Percentiles rank a stretch among this genome's conserved stretches.
phyloP scores from a whole-genome alignment of 140 eudicot genomes.

The Senecio squalidus region DNA sequence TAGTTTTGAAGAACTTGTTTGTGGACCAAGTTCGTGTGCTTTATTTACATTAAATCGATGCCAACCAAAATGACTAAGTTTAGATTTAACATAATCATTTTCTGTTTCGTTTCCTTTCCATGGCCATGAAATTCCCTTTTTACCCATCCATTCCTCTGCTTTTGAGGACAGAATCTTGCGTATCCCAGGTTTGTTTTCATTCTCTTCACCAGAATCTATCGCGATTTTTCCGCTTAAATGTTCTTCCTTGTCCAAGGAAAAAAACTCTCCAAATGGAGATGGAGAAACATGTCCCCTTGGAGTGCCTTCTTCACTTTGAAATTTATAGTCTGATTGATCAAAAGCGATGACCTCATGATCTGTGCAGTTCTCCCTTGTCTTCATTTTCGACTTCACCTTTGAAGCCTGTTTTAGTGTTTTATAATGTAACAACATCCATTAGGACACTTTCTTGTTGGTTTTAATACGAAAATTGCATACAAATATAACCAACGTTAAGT shows the following conservation, averaged over 20 bases:
- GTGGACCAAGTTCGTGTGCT: slow-evolving; percentile 40
- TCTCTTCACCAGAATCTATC: slow-evolving; percentile 38
- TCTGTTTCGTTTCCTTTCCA: slow-evolving; percentile 54
- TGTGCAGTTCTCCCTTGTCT: slow-evolving; percentile 24
- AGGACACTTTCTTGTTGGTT: too few relatives aligned
- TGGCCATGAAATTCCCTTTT: too few relatives aligned
- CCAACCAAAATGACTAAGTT: slow-evolving; percentile 40
- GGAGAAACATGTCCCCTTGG: slow-evolving; percentile 47
- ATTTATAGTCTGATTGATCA: slow-evolving; percentile 34
- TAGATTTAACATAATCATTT: slow-evolving; percentile 23
- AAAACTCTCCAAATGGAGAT: slow-evolving; percentile 40
- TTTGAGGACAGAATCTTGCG: slow-evolving; percentile 47
- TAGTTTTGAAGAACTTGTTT: slow-evolving; percentile 17
- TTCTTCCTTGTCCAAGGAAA: slow-evolving; percentile 27
- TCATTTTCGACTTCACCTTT: slow-evolving; percentile 49
- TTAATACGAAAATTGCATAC: too few relatives aligned
- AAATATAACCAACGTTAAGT: too few relatives aligned
- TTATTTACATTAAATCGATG: slow-evolving; percentile 44
- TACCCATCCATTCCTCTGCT: too few relatives aligned
- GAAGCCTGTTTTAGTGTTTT: slow-evolving; percentile 1
- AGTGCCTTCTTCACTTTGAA: slow-evolving; percentile 56
- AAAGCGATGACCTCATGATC: too few relatives aligned
- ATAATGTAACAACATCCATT: neutral
- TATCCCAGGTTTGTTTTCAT: slow-evolving; percentile 48
- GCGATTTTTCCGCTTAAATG: slow-evolving; percentile 19